phyloP scores from a whole-genome alignment of 2,329 filamentous ascomycete genomes.

The Stemphylium vesicarium region DNA sequence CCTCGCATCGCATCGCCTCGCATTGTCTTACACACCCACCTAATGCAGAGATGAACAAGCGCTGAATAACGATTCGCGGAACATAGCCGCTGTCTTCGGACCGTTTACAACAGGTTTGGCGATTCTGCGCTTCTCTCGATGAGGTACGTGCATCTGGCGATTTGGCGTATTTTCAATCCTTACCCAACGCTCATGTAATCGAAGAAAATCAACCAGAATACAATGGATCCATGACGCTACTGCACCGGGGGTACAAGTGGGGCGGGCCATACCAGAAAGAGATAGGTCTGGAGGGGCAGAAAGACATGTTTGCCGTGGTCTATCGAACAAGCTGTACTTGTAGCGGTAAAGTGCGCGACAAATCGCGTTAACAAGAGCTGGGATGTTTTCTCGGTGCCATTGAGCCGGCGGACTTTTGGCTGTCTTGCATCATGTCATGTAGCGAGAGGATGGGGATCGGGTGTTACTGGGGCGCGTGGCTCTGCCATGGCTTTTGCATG shows the following conservation, averaged over 20 bases:
- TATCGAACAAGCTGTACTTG: not conserved
- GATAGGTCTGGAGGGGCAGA: conserved; percentile 6
- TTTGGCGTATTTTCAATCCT: conserved; percentile 11
- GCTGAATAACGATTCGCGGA: not conserved
- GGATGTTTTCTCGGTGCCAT: not conserved
- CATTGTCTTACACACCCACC: not conserved
- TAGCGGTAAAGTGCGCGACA: not conserved
- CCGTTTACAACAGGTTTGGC: not conserved
- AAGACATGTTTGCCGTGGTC: not conserved
- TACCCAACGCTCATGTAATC: conserved; percentile 16
- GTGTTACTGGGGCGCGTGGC: not conserved
- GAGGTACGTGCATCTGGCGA: not conserved
- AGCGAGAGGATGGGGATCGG: conserved; percentile 2
- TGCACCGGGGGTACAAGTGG: conserved; percentile 6
- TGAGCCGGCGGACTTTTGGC: not conserved
- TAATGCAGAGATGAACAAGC: not conserved
- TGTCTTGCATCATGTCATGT: conserved; percentile 4
- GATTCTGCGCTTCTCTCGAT: not conserved
- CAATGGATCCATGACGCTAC: conserved; percentile 10
- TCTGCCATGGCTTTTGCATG: not conserved
- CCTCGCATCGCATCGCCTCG: not conserved
- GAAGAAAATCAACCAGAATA: not conserved
- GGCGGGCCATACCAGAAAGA: not conserved
- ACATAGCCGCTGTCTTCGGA: not conserved
- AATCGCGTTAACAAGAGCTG: too few relatives aligned